These are phyloP conservation scores for Caloboletus inedulis DNA, from an alignment of 1,284 basidiomycete species.

Conservation along the genomic window DNA sequence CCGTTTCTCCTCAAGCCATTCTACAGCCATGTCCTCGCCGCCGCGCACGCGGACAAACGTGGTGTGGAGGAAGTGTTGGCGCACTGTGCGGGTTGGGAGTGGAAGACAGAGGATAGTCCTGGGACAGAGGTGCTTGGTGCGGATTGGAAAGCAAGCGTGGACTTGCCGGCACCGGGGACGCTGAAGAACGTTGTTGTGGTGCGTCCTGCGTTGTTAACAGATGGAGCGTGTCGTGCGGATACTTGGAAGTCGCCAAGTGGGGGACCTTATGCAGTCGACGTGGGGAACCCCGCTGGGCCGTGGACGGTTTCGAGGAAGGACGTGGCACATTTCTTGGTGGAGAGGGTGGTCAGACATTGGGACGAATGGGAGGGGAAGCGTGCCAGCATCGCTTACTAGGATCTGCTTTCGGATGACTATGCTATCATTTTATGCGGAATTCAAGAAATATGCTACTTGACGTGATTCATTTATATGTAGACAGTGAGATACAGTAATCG, in stretches of 20 bases:
- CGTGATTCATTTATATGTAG: background rate
- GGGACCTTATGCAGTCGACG: constrained; percentile 37
- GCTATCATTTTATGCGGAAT: background rate
- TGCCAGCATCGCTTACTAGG: constrained; percentile 41
- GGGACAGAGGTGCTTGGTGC: constrained; percentile 37
- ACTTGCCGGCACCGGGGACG: constrained; percentile 41
- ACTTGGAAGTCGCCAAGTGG: background rate
- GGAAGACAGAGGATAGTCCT: constrained; percentile 39
- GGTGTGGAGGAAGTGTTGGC: constrained; percentile 49
- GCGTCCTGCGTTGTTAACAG: constrained; percentile 54
- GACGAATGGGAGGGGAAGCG: constrained; percentile 48
- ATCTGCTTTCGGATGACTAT: background rate
- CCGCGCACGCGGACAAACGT: constrained; percentile 55
- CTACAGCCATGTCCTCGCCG: constrained; percentile 39
- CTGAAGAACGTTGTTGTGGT: constrained; percentile 48
- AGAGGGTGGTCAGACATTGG: constrained; percentile 49
- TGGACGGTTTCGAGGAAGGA: constrained; percentile 63
- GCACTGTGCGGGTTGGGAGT: constrained; percentile 45
- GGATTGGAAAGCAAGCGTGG: constrained; percentile 38
- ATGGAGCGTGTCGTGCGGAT: constrained; percentile 49
- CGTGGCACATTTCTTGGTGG: constrained; percentile 61
- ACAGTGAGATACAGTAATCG: background rate
- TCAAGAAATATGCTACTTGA: background rate
- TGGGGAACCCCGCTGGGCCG: constrained; percentile 35
- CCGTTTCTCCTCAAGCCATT: constrained; percentile 48